phyloP scores from a whole-genome alignment of 225 moss, liverwort and hornwort species.

The Pseudisothecium myosuroides region DNA sequence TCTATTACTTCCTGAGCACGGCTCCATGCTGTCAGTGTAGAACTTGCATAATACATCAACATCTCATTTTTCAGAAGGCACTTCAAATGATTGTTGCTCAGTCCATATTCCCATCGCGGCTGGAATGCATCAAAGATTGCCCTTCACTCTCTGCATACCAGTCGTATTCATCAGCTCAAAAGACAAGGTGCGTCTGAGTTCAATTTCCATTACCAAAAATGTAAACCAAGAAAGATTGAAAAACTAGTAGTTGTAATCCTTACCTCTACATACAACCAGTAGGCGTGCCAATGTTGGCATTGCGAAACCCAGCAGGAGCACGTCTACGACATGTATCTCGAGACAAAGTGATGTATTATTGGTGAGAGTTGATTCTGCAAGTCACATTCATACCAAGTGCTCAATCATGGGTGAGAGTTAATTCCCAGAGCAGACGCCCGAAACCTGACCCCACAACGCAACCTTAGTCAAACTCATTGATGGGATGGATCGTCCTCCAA shows the following conservation, averaged over 20 bases:
- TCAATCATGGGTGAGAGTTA: not conserved
- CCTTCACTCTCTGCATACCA: not conserved
- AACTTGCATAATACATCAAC: not conserved
- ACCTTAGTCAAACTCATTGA: too few species aligned
- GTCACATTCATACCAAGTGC: not conserved
- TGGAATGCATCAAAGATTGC: not conserved
- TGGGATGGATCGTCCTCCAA: not conserved
- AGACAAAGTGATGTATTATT: not conserved
- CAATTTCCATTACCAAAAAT: not conserved
- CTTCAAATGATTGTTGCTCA: not conserved
- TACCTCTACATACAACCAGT: not conserved
- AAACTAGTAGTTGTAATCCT: too few species aligned
- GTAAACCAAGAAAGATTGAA: too few species aligned
- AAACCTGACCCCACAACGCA: not conserved
- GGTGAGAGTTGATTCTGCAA: not conserved
- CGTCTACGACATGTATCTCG: too few species aligned
- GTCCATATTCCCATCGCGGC: not conserved
- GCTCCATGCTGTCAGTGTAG: not conserved
- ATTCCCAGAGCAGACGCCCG: not conserved
- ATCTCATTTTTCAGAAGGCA: not conserved
- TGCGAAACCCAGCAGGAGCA: not conserved
- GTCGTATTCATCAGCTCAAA: not conserved
- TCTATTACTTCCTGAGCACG: not conserved
- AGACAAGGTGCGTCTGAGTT: not conserved
- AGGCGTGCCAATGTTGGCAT: not conserved